Evolutionary conservation across 2,329 filamentous ascomycete species (phyloP), one percentile per base, ranked within the genome.

Genomic region (Podosphaera fusca): DNA sequence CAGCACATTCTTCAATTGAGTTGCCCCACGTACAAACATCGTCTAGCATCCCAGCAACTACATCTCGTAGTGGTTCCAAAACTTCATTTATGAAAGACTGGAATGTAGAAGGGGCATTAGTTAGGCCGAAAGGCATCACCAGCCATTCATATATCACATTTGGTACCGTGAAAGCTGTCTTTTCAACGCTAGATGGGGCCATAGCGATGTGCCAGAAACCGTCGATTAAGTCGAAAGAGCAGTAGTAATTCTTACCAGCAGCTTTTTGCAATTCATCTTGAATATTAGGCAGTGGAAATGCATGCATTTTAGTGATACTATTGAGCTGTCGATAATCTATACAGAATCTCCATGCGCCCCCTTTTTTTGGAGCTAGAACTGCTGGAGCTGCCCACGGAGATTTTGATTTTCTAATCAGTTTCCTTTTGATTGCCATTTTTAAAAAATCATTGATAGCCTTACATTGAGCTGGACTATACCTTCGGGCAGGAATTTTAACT

Each of bases 111-210:
- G 50, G 8, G 2, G 38, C 38, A 47, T 55, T 55, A 7, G 29
- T 42, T 34, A 46, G 29, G 3, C 10, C 38, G 35, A 55, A 55
- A 10, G 38, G 54, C 54, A 46, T 46, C 1, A 34, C 54, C 4
- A 46, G 54, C 54, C 54, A 55, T 55, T 55, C 21, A 38, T n/a
- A 55, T 33, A 55, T 30, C 3, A 40, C 38, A 31, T 45, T 31
- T 34, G 54, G 54, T 34, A 42, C 21, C 3, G 21, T 42, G 21
- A 46, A 55, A 7, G 29, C 38, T 46, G 30, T 55, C 21, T 54
- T 55, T 47, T 46, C 54, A 3, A 5, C 2, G 14, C 8, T 46
- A 14, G 46, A 12, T 34, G 31, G 30, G 35, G 14, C 21, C 53
- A 45, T 45, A 21, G 14, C 30, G 12, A 55, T 55, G 12, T 55